Evolutionary conservation across 1,139 yeast genomes (phyloP).

Genomic region (Yamadazyma songkhlaensis): DNA sequence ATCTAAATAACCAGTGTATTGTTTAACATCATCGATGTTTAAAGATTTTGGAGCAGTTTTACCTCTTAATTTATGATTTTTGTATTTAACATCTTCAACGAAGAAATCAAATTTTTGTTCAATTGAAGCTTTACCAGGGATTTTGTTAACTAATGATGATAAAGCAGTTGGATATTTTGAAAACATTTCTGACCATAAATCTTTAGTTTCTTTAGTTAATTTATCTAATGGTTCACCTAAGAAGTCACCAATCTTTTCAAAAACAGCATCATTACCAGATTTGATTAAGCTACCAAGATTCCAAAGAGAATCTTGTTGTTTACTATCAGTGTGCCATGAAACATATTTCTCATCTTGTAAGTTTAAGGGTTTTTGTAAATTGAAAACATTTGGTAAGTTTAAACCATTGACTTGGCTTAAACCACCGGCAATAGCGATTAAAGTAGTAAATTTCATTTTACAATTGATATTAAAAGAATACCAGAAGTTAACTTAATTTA

Average conservation of each 20-base stretch:
- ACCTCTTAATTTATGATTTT: conserved; percentile 60
- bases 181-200: conserved; percentile 61
- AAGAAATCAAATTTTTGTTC: conserved; percentile 55
- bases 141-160: conserved; percentile 44
- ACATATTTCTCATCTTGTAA: conserved; percentile 15
- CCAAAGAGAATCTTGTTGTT: conserved; percentile 11
- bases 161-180: conserved; percentile 54
- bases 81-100: conserved; percentile 43
- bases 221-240: conserved; percentile 48
- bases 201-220: conserved; percentile 47
- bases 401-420: conserved; percentile 28
- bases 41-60: conserved; percentile 57
- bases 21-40: conserved; percentile 77
- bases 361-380: conserved; percentile 27
- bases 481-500: background rate
- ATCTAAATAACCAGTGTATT: conserved; percentile 85
- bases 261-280: conserved; percentile 16
- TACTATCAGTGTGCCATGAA: background rate
- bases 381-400: conserved; percentile 27
- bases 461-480: background rate
- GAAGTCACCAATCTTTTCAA: conserved; percentile 31
- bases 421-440: conserved; percentile 25
- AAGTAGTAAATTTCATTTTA: conserved; percentile 28
- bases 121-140: conserved; percentile 47
- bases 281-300: conserved; percentile 1